These are phyloP conservation scores for Microsporum audouinii DNA, from an alignment of 2,329 filamentous ascomycete species.

Conservation along the genomic window DNA sequence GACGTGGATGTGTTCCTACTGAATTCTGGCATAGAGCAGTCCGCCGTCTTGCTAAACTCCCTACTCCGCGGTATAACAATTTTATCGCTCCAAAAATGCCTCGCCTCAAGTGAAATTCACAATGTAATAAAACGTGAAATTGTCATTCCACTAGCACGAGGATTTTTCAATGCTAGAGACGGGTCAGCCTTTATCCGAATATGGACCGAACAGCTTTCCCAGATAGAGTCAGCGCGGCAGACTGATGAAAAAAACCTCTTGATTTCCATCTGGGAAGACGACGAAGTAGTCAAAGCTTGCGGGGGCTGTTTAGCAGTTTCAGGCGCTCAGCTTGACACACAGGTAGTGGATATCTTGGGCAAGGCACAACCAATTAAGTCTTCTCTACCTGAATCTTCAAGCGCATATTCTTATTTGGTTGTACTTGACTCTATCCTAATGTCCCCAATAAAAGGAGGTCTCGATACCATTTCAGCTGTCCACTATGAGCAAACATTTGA, in stretches of 20 bases:
- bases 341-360: neutral
- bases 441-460: conserved; percentile 17
- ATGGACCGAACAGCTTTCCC: conserved; percentile 32
- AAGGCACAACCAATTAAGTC: neutral
- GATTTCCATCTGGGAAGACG: conserved; percentile 37
- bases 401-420: conserved; percentile 27
- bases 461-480: conserved; percentile 4
- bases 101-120: conserved; percentile 19
- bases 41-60: conserved; percentile 26
- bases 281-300: conserved; percentile 31
- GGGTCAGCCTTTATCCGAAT: conserved; percentile 29
- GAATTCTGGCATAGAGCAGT: conserved; percentile 32
- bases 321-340: neutral
- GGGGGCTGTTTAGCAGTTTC: conserved; percentile 17
- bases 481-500: neutral
- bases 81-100: conserved; percentile 21
- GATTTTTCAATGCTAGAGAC: conserved; percentile 32
- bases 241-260: conserved; percentile 15
- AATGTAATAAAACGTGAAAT: conserved; percentile 28
- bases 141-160: conserved; percentile 30
- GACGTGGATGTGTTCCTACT: conserved; percentile 35
- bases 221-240: conserved; percentile 26
- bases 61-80: conserved; percentile 27
- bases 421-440: conserved; percentile 28
- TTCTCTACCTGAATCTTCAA: conserved; percentile 12